Conservation (phyloP, 495 filamentous ascomycete genomes). For the Diplogelasinospora grovesii region DNA sequence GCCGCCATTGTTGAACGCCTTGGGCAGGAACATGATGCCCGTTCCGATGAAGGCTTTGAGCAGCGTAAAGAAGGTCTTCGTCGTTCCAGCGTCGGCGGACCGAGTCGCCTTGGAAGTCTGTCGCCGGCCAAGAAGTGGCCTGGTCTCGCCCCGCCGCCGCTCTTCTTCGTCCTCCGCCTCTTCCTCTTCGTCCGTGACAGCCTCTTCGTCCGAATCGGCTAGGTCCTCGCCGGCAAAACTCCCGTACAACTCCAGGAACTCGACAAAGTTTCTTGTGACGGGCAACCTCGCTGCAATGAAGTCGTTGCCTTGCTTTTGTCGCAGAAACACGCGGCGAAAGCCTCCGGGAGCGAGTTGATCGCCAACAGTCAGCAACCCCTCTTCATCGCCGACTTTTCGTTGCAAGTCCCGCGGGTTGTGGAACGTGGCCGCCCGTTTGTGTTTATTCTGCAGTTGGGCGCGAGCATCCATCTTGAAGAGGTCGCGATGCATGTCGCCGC, state of each 20-base stretch:
- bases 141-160: conserved; percentile 31
- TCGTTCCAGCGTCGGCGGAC: conserved; percentile 50
- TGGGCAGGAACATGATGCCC: conserved; percentile 63
- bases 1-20: conserved; percentile 61
- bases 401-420: conserved; percentile 34
- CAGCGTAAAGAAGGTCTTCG: conserved; percentile 61
- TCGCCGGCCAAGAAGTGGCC: conserved; percentile 49
- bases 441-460: conserved; percentile 36
- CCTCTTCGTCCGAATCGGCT: conserved; percentile 57
- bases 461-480: conserved; percentile 58
- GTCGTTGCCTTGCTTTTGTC: conserved; percentile 37
- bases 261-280: conserved; percentile 58
- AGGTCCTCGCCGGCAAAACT: conserved; percentile 68
- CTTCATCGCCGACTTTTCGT: conserved; percentile 15
- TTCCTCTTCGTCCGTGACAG: conserved; percentile 36
- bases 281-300: conserved; percentile 39
- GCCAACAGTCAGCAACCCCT: conserved; percentile 33
- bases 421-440: conserved; percentile 53
- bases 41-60: conserved; percentile 62
- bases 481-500: conserved; percentile 62
- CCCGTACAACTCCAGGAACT: conserved; percentile 64
- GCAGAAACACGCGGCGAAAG: conserved; percentile 55
- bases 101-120: conserved; percentile 24
- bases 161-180: conserved; percentile 42
- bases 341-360: conserved; percentile 53